Base-by-base conservation (phyloP, 2,329 filamentous ascomycete genomes). In the Escovopsis sp. region DNA sequence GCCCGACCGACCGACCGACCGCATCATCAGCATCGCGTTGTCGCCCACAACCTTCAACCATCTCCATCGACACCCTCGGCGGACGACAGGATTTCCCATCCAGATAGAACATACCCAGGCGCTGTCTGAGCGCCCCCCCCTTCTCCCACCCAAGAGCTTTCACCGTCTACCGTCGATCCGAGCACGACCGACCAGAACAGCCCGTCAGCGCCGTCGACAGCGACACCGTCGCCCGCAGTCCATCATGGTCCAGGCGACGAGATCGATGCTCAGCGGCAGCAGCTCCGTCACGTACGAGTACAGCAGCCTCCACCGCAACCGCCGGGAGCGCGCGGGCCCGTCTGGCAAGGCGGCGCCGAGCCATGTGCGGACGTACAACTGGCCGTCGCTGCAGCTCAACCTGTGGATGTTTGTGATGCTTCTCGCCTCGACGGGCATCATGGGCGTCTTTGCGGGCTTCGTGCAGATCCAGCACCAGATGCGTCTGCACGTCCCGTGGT, bases 351-450 rank as follows among this genome's bases (percentile, higher is more conserved):
- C 15, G 4, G 35, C 35, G 12, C 35, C 34, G 32, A 66, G 56
- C 40, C 61, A 65, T 49, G 58, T 77, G 4, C 72, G 73, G 54
- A 70, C 70, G 36, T 82, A 82, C 65, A 75, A 77, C 62, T 82
- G 78, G 78, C 78, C 78, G 15, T 73, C 75, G n/a, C 59, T 75
- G 43, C 73, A 79, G 58, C 67, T 82, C 45, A 80, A 80, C 54
- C 60, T 81, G 40, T 81, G 78, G 75, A 74, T 82, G 54, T 63
- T 82, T 40, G 63, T 80, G 49, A 80, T 82, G 71, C 63, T 82
- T 10, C 64, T 76, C 4, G 69, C 74, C 1, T 70, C 73, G 5
- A 64, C 68, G 42, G 70, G 68, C 42, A 72, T 80, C 47, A 65
- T 82, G 35, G 78, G 77, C 41, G 69, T 81, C 18, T 77, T 80